phyloP scores from a whole-genome alignment of 2,329 filamentous ascomycete genomes.

The Scleromitrula shiraiana region DNA sequence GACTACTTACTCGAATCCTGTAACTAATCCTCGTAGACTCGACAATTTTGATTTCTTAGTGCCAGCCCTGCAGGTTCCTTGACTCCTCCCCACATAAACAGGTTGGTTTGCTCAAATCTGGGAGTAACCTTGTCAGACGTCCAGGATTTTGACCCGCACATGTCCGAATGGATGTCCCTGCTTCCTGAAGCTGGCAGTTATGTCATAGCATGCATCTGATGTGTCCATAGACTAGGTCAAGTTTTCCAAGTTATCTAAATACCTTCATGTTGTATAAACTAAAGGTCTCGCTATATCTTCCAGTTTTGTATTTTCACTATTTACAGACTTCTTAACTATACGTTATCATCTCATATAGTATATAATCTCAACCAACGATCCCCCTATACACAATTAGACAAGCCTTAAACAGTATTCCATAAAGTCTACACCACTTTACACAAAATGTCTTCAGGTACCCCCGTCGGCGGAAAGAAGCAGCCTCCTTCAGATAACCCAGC shows the following conservation, averaged over 20 bases:
- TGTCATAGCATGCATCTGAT: conserved; percentile 5
- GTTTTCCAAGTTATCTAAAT: conserved; percentile 6
- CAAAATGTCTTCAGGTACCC: too few species aligned
- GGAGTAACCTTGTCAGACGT: neutral
- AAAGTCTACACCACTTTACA: too few species aligned
- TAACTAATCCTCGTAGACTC: neutral
- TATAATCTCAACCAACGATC: too few species aligned
- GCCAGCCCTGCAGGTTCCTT: neutral
- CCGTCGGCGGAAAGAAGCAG: conserved; percentile 5
- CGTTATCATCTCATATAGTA: too few species aligned
- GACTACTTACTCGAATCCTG: neutral
- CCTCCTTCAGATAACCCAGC: neutral
- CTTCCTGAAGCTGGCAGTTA: conserved; percentile 1
- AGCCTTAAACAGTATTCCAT: too few species aligned
- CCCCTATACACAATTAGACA: too few species aligned
- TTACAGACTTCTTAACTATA: neutral
- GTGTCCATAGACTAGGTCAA: conserved; percentile 3
- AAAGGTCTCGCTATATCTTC: neutral
- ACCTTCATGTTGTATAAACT: conserved; percentile 3
- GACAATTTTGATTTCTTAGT: neutral
- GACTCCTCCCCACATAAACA: neutral
- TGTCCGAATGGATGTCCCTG: neutral
- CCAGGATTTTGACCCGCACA: neutral
- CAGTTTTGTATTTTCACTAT: neutral
- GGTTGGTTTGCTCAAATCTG: neutral